Evolutionary conservation across 1,139 yeast genomes (phyloP), one percentile per base, ranked within the genome.

Genomic region (Diutina catenulata): DNA sequence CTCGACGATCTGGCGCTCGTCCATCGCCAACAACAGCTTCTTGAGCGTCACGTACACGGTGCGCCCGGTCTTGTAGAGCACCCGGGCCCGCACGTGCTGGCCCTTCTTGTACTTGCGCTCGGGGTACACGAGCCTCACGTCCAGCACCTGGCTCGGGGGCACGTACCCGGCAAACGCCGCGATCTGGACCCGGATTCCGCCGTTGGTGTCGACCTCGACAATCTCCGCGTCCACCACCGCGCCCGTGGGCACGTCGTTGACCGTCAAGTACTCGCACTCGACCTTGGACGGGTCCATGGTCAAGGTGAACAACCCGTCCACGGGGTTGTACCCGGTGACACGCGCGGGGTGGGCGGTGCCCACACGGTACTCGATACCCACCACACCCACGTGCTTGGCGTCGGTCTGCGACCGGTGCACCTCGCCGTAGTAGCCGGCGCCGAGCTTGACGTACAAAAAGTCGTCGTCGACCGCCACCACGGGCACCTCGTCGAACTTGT

Each of bases 41-140:
- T 88, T 87, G 49, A 88, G 59, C 3, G 98, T 83, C 27, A 84
- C 65, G 38, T 64, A 60, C 36, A 86, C 61, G 40, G 69, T 49
- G 47, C 53, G 60, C 18, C 66, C 63, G 28, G 55, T 51, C 25
- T 60, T 60, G 39, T 55, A 62, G 46, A 71, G 57, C 8, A 72
- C 74, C 58, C 95, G 75, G 43, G 81, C 94, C 50, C 72, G 81
- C 28, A 83, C 82, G 47, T 78, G 81, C 37, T 80, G 64, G 8
- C 95, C 97, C 38, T 75, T 74, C 57, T 83, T 84, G 67, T 78
- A 91, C 53, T 87, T 84, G 62, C 91, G 75, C 58, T 91, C 97
- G 5, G 98, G 98, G 52, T 87, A 80, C 6, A 78, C 76, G 45
- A 91, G 66, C 52, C 77, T 80, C 43, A 82, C 71, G 56, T 91